Evolutionary conservation across 169 alveolate species (phyloP).

Genomic region (Cryptosporidium sp.): DNA sequence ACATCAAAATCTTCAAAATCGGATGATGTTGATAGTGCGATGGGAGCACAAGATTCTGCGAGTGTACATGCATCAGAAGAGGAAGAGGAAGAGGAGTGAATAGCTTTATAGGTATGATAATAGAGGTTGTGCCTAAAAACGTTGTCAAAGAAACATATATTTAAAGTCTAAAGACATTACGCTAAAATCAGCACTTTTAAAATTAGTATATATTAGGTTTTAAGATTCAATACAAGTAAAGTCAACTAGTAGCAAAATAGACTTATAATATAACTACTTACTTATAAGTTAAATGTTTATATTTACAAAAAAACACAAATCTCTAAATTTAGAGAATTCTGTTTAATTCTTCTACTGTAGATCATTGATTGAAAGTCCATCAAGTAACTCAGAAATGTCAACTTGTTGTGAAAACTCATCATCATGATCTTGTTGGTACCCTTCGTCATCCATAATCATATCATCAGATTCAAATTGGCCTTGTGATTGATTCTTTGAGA

Average conservation of each 20-base stretch:
- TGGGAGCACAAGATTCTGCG: not conserved
- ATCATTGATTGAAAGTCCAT: constrained; percentile 69
- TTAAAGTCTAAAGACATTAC: not conserved
- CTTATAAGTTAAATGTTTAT: not conserved
- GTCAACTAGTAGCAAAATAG: not conserved
- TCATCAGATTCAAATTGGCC: not conserved
- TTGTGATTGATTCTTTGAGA: not conserved
- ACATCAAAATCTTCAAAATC: constrained; percentile 15
- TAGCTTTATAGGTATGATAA: too few species aligned
- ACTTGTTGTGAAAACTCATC: constrained; percentile 22
- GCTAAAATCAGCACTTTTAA: too few species aligned
- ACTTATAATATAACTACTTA: constrained; percentile 5
- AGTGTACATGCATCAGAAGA: constrained; percentile 66
- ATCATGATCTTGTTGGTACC: not conserved
- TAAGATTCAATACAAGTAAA: not conserved
- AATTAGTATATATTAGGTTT: not conserved
- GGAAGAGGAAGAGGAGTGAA: constrained; percentile 45
- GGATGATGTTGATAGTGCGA: constrained; percentile 10
- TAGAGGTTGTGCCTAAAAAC: not conserved
- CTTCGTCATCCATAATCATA: not conserved
- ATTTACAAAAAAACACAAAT: not conserved
- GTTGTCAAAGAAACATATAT: too few species aligned
- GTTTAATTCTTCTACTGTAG: not conserved
- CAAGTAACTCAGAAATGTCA: constrained; percentile 66
- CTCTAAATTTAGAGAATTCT: not conserved